Percentiles rank a stretch among this genome's conserved stretches.
These are phyloP conservation scores for Sarocladium oryzae DNA, from an alignment of 2,329 filamentous ascomycete species.

Conservation along the genomic window DNA sequence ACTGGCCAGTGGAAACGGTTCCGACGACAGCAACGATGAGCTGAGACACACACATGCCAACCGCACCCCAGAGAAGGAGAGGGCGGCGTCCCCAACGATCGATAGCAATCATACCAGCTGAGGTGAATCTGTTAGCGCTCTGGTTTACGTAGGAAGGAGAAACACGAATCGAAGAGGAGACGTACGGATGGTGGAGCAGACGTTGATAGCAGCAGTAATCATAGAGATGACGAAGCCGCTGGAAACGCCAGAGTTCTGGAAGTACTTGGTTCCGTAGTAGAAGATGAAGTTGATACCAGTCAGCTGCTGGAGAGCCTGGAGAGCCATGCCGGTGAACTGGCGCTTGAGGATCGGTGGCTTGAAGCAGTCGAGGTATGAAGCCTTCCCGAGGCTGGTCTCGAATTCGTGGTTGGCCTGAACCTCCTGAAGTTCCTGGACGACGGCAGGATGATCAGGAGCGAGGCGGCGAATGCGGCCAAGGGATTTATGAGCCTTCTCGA, in stretches of 20 bases:
- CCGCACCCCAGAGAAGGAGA: conserved; percentile 58
- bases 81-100: conserved; percentile 41
- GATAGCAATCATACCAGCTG: conserved; percentile 27
- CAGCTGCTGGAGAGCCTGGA: conserved; percentile 49
- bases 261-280: conserved; percentile 35
- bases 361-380: conserved; percentile 48
- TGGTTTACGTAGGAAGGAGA: background rate
- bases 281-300: conserved; percentile 21
- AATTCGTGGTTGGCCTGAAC: conserved; percentile 58
- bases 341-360: conserved; percentile 10
- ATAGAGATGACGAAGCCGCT: conserved; percentile 30
- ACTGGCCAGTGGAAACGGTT: conserved; percentile 47
- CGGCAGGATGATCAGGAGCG: conserved; percentile 8
- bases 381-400: conserved; percentile 29
- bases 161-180: background rate
- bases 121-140: background rate
- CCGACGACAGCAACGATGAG: conserved; percentile 55
- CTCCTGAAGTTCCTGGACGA: conserved; percentile 32
- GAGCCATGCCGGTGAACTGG: conserved; percentile 32
- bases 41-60: conserved; percentile 54
- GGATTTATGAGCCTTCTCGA: conserved; percentile 45
- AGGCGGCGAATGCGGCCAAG: conserved; percentile 10
- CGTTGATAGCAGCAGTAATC: conserved; percentile 34
- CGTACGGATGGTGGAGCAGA: conserved; percentile 25
- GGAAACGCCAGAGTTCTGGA: conserved; percentile 30